Evolutionary conservation across 1,284 basidiomycete genomes (phyloP), one percentile per base, ranked within the genome.

Genomic region (Ustilago bromivora): DNA sequence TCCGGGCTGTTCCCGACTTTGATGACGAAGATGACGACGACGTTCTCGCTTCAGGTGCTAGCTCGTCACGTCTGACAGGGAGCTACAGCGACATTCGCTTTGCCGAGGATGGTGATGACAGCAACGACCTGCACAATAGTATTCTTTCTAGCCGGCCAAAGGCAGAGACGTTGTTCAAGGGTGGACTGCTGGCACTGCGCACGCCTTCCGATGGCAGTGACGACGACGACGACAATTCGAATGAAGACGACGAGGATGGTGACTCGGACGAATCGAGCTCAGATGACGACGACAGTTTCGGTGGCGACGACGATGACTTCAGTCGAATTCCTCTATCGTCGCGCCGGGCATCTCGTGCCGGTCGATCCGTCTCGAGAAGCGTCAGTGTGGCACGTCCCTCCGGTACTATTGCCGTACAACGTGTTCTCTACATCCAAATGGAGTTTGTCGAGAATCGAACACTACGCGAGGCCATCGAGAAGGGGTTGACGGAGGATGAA

Each of bases 341-440:
- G 11, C 71, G 71, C 6, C 56, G 71, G 10, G 71, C 65, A 6
- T 78, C 76, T 38, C 65, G 61, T 4, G 60, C 67, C 15, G 71
- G 76, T 40, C 59, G 55, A 3, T 71, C 71, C 4, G 23, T 68
- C 19, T 78, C 76, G 10, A 68, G 74, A 40, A 65, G 68, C 13
- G 62, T 71, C 47, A 71, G 67, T 34, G 54, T 63, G 10, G 53
- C 67, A 12, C 57, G 36, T 12, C 71, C 40, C 10, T 1, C 52
- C 3, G 65, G 51, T 13, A 68, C 34, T n/a, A 47, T 70, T 0
- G 67, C 88, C 1, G 83, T 90, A 23, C 89, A 90, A 32, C 88
- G 92, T 71, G 92, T 91, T 28, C 87, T 95, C 35, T 95, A 94
- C 83, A 95, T 96, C 65, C 94, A 96, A 85, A 96, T 96, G 94